phyloP scores from a whole-genome alignment of 2,329 filamentous ascomycete genomes.

The Botrytis squamosa region DNA sequence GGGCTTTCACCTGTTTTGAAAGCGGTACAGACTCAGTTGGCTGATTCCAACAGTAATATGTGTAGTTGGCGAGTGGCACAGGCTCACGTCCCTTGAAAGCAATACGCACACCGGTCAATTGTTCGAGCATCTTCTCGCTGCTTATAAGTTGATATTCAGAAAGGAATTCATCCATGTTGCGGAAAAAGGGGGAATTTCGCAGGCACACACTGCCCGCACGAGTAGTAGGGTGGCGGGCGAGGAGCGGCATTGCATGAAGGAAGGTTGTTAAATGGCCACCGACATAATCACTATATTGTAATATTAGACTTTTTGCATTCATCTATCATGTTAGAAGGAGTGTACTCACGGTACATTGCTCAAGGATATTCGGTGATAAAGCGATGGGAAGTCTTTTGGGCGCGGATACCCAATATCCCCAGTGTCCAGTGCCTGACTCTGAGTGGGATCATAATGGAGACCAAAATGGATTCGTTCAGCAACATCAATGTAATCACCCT shows the following conservation, averaged over 20 bases:
- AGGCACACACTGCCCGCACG: neutral
- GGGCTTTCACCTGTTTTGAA: neutral
- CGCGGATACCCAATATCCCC: neutral
- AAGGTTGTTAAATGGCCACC: neutral
- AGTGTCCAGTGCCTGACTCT: neutral
- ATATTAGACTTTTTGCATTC: neutral
- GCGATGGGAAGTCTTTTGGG: neutral
- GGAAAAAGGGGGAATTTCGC: neutral
- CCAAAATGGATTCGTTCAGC: constrained; percentile 26
- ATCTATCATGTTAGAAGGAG: neutral
- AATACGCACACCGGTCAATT: neutral
- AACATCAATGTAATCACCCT: constrained; percentile 28
- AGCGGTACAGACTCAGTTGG: neutral
- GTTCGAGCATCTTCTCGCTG: neutral
- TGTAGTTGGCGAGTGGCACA: neutral
- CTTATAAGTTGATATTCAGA: neutral
- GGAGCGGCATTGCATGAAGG: neutral
- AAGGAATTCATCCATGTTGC: neutral
- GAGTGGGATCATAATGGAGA: constrained; percentile 1
- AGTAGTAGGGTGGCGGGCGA: neutral
- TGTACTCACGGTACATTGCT: neutral
- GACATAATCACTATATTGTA: neutral
- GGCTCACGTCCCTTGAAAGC: neutral
- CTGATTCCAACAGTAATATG: neutral
- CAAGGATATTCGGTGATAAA: neutral